Evolutionary conservation across 805 yeast species (phyloP), one percentile per base, ranked within the genome.

Genomic region (Metschnikowia noctiluminum): DNA sequence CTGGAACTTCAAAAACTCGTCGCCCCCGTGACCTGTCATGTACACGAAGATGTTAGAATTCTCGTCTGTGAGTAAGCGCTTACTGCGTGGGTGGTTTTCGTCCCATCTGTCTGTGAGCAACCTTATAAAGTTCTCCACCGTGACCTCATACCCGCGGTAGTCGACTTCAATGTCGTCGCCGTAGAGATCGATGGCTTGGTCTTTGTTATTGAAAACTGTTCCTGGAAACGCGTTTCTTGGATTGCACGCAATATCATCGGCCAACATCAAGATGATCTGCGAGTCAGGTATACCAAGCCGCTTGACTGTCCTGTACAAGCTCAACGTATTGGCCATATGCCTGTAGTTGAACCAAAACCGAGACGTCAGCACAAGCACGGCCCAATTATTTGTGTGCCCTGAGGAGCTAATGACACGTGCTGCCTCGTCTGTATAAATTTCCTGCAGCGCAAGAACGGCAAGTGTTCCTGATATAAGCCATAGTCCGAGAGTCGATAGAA

Each of bases 11-110:
- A 94, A 78, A 66, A 94, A 94, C 66, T 94, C 98, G 61, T 91
- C 89, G 45, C 99, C 99, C 26, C 99, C 99, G 67, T 94, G 99
- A 26, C 99, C 99, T 1, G 99, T 94, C 83, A 94, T 77, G 65
- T 94, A 94, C 28, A 94, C 86, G 66, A 94, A 88, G 43, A 94
- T 89, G 65, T 94, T 94, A 30, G 96, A 88, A 63, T 89, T 84
- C 64, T 91, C 97, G 71, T 94, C 98, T 0, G 98, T 89, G 51
- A 91, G 70, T 41, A 94, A 73, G 55, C 98, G 76, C 68, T 94
- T 94, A 12, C 96, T 87, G 53, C 96, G 77, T 3, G 99, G 98
- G 55, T 92, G 96, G 46, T 89, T 91, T 35, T 84, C 87, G 40
- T 90, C 90, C 96, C 98, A 94, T 56, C 98, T 80, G 64, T 94